These are phyloP conservation scores for Eremomyces bilateralis DNA, from an alignment of 495 filamentous ascomycete genomes.

Conservation along the genomic window DNA sequence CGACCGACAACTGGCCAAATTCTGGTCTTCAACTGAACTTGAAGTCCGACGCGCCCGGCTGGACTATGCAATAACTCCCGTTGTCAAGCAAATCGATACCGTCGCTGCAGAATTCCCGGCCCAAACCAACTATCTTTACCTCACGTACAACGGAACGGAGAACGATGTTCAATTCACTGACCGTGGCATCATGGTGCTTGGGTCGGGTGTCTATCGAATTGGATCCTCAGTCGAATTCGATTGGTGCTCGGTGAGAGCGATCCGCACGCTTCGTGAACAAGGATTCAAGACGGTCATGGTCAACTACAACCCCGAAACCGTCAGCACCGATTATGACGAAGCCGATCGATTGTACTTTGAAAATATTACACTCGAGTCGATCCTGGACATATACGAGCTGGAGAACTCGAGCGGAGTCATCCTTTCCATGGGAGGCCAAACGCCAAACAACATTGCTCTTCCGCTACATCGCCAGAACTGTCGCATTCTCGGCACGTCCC, in stretches of 20 bases:
- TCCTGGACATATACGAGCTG: slow-evolving; percentile 86
- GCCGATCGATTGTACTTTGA: slow-evolving; percentile 93
- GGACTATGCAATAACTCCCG: slow-evolving; percentile 65
- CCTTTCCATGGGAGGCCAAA: slow-evolving; percentile 94
- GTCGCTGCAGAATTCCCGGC: slow-evolving; percentile 94
- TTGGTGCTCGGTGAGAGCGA: slow-evolving; percentile 95
- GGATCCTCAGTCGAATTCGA: slow-evolving; percentile 97
- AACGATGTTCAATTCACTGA: slow-evolving; percentile 73
- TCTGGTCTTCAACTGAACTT: slow-evolving; percentile 81
- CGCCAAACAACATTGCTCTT: slow-evolving; percentile 93
- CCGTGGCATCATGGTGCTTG: slow-evolving; percentile 84
- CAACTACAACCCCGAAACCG: slow-evolving; percentile 80
- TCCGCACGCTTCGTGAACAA: slow-evolving; percentile 73
- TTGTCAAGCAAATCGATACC: slow-evolving; percentile 96
- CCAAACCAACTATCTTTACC: slow-evolving; percentile 88
- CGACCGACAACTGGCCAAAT: slow-evolving; percentile 82
- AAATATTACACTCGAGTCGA: slow-evolving; percentile 86
- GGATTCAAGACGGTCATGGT: slow-evolving; percentile 97
- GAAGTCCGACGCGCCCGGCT: slow-evolving; percentile 61
- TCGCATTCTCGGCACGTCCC: slow-evolving; percentile 82
- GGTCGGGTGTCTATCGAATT: slow-evolving; percentile 93
- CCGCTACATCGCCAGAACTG: slow-evolving; percentile 74
- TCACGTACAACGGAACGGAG: slow-evolving; percentile 83
- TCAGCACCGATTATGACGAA: slow-evolving; percentile 90
- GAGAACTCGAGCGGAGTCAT: slow-evolving; percentile 80